A percentile compares a stretch with the other conserved stretches of the same genome.
Evolutionary conservation across 805 yeast genomes (phyloP).

Genomic region (Starmerella floricola): DNA sequence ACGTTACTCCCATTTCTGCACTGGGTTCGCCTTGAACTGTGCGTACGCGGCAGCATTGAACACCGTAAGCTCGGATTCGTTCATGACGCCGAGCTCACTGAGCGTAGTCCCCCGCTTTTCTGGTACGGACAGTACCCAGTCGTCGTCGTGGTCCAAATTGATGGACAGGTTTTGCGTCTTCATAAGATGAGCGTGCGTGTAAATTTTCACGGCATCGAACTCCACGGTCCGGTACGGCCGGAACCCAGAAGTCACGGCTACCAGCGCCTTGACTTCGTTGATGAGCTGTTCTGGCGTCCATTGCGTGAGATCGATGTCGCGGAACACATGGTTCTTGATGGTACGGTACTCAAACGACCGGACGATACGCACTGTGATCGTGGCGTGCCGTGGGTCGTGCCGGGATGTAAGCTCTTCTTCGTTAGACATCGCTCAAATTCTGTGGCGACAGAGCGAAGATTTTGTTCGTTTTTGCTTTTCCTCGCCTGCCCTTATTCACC

Average conservation of each 20-base stretch:
- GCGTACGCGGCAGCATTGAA: conserved; percentile 58
- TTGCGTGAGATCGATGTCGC: conserved; percentile 54
- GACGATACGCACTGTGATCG: conserved; percentile 72
- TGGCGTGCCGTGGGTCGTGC: conserved; percentile 32
- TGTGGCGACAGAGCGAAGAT: too few species aligned
- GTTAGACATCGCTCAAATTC: not conserved
- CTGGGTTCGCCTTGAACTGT: conserved; percentile 67
- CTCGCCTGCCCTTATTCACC: not conserved
- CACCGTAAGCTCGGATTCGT: conserved; percentile 86
- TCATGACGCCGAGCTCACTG: conserved; percentile 42
- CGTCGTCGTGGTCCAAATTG: conserved; percentile 73
- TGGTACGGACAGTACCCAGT: conserved; percentile 44
- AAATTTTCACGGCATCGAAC: conserved; percentile 62
- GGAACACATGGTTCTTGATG: conserved; percentile 61
- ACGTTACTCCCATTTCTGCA: conserved; percentile 76
- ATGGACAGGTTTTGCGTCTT: conserved; percentile 87
- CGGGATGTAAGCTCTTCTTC: conserved; percentile 9
- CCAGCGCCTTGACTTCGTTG: conserved; percentile 37
- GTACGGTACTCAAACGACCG: conserved; percentile 89
- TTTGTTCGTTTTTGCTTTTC: too few species aligned
- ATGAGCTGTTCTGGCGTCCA: conserved; percentile 57
- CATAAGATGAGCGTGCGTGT: conserved; percentile 89
- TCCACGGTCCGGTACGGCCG: conserved; percentile 71
- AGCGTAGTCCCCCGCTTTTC: conserved; percentile 33
- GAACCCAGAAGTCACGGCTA: conserved; percentile 49